Evolutionary conservation across 2,329 filamentous ascomycete genomes (phyloP).

Genomic region (Cercospora citrullina): DNA sequence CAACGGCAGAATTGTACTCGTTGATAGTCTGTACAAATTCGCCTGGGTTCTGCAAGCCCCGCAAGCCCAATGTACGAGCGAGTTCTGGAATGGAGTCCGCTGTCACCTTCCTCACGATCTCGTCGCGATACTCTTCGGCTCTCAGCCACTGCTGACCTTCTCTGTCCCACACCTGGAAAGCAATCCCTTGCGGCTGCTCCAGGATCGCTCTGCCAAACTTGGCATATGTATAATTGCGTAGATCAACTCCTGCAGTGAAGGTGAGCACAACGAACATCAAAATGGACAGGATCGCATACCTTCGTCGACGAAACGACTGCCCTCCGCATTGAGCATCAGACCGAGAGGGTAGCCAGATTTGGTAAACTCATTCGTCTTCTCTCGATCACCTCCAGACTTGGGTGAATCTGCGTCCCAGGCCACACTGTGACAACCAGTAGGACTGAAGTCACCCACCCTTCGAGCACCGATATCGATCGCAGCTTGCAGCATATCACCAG

Average conservation of each 20-base stretch:
- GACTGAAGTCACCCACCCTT: conserved; percentile 54
- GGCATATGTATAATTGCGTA: conserved; percentile 68
- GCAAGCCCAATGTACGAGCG: conserved; percentile 55
- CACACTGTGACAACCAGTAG: conserved; percentile 64
- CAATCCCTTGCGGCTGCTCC: conserved; percentile 57
- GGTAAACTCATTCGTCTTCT: conserved; percentile 65
- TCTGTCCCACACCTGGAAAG: conserved; percentile 66
- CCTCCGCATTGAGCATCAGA: conserved; percentile 62
- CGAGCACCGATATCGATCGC: conserved; percentile 56
- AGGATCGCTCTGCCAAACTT: conserved; percentile 64
- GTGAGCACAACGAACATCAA: not conserved
- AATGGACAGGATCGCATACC: conserved; percentile 32
- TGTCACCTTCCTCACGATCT: conserved; percentile 56
- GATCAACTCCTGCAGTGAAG: conserved; percentile 48
- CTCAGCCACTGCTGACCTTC: conserved; percentile 55
- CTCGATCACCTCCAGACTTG: conserved; percentile 55
- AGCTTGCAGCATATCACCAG: conserved; percentile 58
- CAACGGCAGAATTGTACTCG: conserved; percentile 61
- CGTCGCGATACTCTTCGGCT: conserved; percentile 62
- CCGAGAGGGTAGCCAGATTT: conserved; percentile 69
- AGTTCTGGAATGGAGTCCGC: conserved; percentile 57
- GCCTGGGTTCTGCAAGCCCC: conserved; percentile 50
- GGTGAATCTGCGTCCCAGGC: conserved; percentile 66
- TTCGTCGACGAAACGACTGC: conserved; percentile 65
- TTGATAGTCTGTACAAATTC: conserved; percentile 55